Evolutionary conservation across 148 eudicot genomes (phyloP), one percentile per base, ranked within the genome.

Genomic region (Camellia granthamiana): DNA sequence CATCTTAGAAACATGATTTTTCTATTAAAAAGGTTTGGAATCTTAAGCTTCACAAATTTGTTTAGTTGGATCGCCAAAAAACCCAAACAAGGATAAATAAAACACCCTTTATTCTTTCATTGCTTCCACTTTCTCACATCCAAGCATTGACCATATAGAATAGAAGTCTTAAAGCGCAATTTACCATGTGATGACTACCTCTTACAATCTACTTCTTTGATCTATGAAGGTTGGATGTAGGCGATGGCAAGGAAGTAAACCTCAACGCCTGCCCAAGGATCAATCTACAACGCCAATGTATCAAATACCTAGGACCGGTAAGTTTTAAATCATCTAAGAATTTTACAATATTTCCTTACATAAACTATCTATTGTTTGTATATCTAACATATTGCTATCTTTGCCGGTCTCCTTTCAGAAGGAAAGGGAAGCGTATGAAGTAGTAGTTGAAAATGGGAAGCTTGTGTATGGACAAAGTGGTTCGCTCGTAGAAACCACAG

Each of bases 261-360:
- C 88, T 93, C 0, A 88, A 88, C 61, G 82, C 86, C 51, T 95
- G 98, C 68, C 79, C 91, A 4, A 90, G 98, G 78, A 59, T 84
- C 23, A 85, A 88, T 60, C 77, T 95, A 55, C 92, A 92, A 51
- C 85, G 87, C 66, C 97, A 95, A 77, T 95, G 98, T 90, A 95
- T 95, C 91, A 88, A 87, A 55, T 95, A 95, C 85, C 91, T 95
- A 4, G 97, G 91, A 83, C 97, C 94, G 63, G 98, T 94, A 90
- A 86, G 78, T 67, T 59, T 63, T 19, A 67, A 18, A 59, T 67
- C 47, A 7, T 30, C 30, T 19, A 13, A 75, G 23, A 44, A 43
- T 58, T 5, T 75, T 14, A 19, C 3, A 43, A 67, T 5, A 62
- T 62, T 7, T 3, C 19, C 8, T 16, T 72, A 15, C 41, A 5